phyloP scores from a whole-genome alignment of 2,329 filamentous ascomycete genomes.

The Hymenoscyphus salicellus region DNA sequence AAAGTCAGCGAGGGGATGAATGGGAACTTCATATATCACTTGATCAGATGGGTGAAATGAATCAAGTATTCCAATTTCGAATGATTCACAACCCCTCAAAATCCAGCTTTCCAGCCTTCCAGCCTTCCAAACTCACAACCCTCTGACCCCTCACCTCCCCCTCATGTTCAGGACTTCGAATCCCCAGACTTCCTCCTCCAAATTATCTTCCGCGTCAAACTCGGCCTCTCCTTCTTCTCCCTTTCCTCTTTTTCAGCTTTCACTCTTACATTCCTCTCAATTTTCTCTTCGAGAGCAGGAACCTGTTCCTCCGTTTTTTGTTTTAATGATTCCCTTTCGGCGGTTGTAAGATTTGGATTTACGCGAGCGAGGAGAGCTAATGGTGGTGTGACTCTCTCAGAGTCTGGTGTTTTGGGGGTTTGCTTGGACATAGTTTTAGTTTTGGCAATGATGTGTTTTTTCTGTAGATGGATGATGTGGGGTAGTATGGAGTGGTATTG shows the following conservation, averaged over 20 bases:
- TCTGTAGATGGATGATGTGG: too few relatives aligned
- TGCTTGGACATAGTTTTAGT: too few relatives aligned
- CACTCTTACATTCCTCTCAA: neutral
- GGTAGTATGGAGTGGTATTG: too few relatives aligned
- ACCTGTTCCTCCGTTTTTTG: neutral
- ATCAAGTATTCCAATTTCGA: too few relatives aligned
- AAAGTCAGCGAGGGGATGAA: too few relatives aligned
- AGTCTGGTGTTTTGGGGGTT: neutral
- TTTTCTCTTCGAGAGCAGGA: neutral
- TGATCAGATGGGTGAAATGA: too few relatives aligned
- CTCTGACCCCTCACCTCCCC: neutral
- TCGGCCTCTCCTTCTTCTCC: neutral
- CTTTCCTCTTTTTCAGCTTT: neutral
- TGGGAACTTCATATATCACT: too few relatives aligned
- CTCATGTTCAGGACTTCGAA: neutral
- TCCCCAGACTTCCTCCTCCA: neutral
- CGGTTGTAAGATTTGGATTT: neutral
- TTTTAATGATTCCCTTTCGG: neutral
- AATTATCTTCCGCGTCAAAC: neutral
- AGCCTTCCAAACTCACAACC: neutral
- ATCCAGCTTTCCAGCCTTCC: neutral
- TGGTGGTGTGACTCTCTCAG: neutral
- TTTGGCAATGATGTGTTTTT: too few relatives aligned
- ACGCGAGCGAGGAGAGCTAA: neutral
- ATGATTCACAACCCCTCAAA: neutral